Evolutionary conservation across 108 stramenopile genomes (phyloP).

Genomic region (Ochromonas danica): DNA sequence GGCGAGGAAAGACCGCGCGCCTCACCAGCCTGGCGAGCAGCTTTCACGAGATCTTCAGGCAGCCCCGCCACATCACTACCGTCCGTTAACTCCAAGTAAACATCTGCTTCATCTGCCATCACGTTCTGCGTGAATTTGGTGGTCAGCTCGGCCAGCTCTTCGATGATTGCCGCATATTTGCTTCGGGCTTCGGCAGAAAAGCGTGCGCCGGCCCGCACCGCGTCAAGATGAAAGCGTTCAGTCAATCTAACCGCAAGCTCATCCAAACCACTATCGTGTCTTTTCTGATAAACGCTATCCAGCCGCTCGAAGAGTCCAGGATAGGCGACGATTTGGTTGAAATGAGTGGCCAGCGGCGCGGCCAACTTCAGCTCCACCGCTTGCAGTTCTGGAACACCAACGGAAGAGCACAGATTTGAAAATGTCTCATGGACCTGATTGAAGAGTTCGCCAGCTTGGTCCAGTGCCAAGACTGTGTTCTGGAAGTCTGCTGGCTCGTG

Average conservation of each 20-base stretch:
- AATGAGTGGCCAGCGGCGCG: neutral
- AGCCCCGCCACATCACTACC: neutral
- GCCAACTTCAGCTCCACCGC: constrained; percentile 19
- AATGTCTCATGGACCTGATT: neutral
- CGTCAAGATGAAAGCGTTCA: constrained; percentile 10
- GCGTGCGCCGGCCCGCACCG: neutral
- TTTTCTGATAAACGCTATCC: neutral
- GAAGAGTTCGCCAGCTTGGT: neutral
- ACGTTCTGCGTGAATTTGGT: constrained; percentile 24
- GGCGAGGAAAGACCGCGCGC: neutral
- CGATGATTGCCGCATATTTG: neutral
- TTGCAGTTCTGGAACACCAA: constrained; percentile 21
- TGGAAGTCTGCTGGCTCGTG: neutral
- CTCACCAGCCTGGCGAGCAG: neutral
- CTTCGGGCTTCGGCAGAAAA: neutral
- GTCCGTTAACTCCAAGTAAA: neutral
- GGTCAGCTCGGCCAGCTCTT: neutral
- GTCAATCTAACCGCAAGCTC: neutral
- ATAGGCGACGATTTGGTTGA: neutral
- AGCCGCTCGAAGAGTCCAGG: neutral
- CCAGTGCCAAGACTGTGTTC: neutral
- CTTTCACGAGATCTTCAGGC: constrained; percentile 4
- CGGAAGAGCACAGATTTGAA: neutral
- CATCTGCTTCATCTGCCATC: constrained; percentile 20
- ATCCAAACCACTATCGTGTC: neutral